Evolutionary conservation across 805 yeast species (phyloP), one percentile per base, ranked within the genome.

Genomic region (Barnettozyma wickerhamii): DNA sequence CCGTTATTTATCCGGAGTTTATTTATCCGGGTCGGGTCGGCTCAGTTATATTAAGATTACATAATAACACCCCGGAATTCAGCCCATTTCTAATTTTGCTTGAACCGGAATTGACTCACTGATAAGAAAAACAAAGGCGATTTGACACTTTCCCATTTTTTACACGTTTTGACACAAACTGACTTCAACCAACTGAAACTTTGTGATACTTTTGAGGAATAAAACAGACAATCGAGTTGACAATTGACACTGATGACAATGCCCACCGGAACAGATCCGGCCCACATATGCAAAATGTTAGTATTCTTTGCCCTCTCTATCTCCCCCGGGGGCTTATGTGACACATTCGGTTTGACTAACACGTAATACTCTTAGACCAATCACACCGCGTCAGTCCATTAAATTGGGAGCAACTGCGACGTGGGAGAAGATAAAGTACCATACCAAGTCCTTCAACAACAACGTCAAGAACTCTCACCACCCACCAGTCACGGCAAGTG

Each of bases 221-320:
- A n/a, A n/a, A n/a, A n/a, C n/a, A n/a, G n/a, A n/a, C n/a, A n/a
- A n/a, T n/a, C n/a, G n/a, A n/a, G n/a, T n/a, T n/a, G n/a, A n/a
- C n/a, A n/a, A n/a, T 21, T 21, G 27, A 14, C 14, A 9, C 21
- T 18, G n/a, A 13, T 24, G 7, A 20, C 18, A 30, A 57, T 58
- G 60, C 60, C 60, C n/a, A 48, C 62, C 7, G 59, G 59, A 31
- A 48, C 50, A 37, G 60, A 58, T 31, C 59, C 55, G 9, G 55
- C 62, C 34, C 53, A 55, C 33, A 54, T 57, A 33, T 41, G 33
- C 39, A 49, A 49, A 44, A 42, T 39, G 62, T 57, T 30, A 43
- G 62, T 51, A n/a, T 1, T 13, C n/a, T n/a, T n/a, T n/a, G n/a
- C n/a, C n/a, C n/a, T n/a, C n/a, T n/a, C n/a, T n/a, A n/a, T n/a